These are phyloP conservation scores for Scheffersomyces titani DNA, from an alignment of 1,139 yeast species.

Conservation along the genomic window DNA sequence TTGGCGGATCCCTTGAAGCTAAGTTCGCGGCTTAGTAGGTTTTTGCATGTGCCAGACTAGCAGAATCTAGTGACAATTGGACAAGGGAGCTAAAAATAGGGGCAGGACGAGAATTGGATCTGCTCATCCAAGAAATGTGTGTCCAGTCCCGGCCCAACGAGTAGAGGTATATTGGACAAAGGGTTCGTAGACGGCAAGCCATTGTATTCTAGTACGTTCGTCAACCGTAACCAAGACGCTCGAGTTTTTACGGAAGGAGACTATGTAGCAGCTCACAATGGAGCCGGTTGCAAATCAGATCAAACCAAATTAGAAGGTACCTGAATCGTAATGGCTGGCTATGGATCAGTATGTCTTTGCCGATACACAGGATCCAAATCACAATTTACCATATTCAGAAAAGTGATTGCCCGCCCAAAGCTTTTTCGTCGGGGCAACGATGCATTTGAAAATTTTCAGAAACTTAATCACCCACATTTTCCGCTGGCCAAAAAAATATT, in stretches of 20 bases:
- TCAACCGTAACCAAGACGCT: too few relatives aligned
- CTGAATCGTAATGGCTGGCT: neutral
- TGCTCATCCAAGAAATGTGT: neutral
- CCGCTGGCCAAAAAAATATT: neutral
- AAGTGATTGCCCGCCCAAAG: neutral
- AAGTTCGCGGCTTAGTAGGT: neutral
- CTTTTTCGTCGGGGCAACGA: neutral
- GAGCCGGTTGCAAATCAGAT: neutral
- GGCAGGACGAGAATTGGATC: neutral
- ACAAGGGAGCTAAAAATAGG: neutral
- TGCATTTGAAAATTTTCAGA: neutral
- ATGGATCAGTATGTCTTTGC: neutral
- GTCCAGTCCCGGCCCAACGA: neutral
- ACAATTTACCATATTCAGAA: neutral
- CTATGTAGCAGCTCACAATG: neutral
- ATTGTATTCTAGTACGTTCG: neutral
- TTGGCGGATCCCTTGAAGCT: neutral
- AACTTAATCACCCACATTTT: neutral
- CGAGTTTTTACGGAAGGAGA: too few relatives aligned
- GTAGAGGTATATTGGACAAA: neutral
- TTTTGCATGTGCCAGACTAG: neutral
- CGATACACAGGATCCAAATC: neutral
- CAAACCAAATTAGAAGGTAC: neutral
- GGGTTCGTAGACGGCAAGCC: neutral
- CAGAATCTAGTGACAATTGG: neutral